Evolutionary conservation across 1,139 yeast genomes (phyloP), one percentile per base, ranked within the genome.

Genomic region (Chernovozyma sophiae-reginae): DNA sequence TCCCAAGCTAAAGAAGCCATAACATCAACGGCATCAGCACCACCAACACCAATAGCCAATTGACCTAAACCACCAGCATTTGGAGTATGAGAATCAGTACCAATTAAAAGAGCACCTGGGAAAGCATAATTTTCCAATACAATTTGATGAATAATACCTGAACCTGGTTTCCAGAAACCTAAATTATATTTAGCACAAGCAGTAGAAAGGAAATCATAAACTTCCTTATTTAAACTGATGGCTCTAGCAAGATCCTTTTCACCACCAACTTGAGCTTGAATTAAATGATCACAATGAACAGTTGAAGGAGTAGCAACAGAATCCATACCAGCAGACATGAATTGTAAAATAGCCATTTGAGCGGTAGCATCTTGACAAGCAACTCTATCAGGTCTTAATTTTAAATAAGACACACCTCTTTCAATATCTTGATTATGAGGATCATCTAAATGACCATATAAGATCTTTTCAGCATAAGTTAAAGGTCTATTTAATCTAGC

Each of bases 341-440:
- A 90, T 76, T 92, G 98, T 62, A 92, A 76, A 57, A 92, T 86
- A 51, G 97, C 97, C 98, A 92, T 92, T 74, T 92, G 98, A 52
- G 98, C 98, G 47, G 97, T 90, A 53, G 98, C 98, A 77, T 92
- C 98, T 76, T 92, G 98, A 79, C 97, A 90, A 44, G 98, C 97
- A 55, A 92, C 97, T 74, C 98, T 86, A 69, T 92, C 98, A 43
- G 98, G 98, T 74, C 97, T 86, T 65, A 92, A 81, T 72, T 92
- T 90, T 71, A 92, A 78, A 75, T 92, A 92, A 30, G 96, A 85
- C 44, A 84, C 86, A 72, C 98, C 98, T 71, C 97, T 86, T 72
- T 84, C 86, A 55, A 90, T 89, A 46, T 86, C 96, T 74, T 89
- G 96, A 58, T 78, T 87, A 55, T 87, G 95, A 52, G 97, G 97